These are phyloP conservation scores for Canariomyces notabilis DNA, from an alignment of 2,329 filamentous ascomycete species.

Conservation along the genomic window DNA sequence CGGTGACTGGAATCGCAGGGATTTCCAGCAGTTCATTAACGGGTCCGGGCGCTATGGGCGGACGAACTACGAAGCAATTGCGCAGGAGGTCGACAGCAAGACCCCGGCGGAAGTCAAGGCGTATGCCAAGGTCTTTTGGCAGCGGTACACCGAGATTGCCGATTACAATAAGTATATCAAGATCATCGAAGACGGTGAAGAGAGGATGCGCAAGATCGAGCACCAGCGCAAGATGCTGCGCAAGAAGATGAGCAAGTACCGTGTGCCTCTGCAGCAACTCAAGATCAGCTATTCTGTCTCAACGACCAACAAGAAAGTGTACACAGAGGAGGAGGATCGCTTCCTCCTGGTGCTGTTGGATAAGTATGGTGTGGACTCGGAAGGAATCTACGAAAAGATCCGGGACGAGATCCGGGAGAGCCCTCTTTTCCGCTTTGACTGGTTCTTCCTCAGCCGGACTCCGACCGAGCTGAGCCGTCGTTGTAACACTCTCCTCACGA, in stretches of 20 bases:
- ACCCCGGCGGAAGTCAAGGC: slow-evolving; percentile 75
- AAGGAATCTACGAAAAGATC: slow-evolving; percentile 86
- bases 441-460: slow-evolving; percentile 96
- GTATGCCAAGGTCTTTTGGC: slow-evolving; percentile 95
- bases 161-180: slow-evolving; percentile 87
- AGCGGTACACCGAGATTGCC: slow-evolving; percentile 82
- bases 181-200: slow-evolving; percentile 88
- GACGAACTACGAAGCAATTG: slow-evolving; percentile 76
- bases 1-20: slow-evolving; percentile 89
- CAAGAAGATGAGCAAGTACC: slow-evolving; percentile 94
- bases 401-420: slow-evolving; percentile 95
- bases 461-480: slow-evolving; percentile 87
- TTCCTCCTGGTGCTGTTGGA: slow-evolving; percentile 93
- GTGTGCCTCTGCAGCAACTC: slow-evolving; percentile 94
- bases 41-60: slow-evolving; percentile 90
- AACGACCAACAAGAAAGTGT: slow-evolving; percentile 99
- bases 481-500: slow-evolving; percentile 90
- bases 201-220: slow-evolving; percentile 80
- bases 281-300: slow-evolving; percentile 99
- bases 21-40: slow-evolving; percentile 98
- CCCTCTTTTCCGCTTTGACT: slow-evolving; percentile 94
- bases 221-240: slow-evolving; percentile 89
- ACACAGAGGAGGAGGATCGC: slow-evolving; percentile 95
- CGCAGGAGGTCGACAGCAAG: slow-evolving; percentile 89
- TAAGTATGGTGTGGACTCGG: slow-evolving; percentile 84